Base-by-base conservation (phyloP, 495 filamentous ascomycete genomes). In the Penicillium steckii region DNA sequence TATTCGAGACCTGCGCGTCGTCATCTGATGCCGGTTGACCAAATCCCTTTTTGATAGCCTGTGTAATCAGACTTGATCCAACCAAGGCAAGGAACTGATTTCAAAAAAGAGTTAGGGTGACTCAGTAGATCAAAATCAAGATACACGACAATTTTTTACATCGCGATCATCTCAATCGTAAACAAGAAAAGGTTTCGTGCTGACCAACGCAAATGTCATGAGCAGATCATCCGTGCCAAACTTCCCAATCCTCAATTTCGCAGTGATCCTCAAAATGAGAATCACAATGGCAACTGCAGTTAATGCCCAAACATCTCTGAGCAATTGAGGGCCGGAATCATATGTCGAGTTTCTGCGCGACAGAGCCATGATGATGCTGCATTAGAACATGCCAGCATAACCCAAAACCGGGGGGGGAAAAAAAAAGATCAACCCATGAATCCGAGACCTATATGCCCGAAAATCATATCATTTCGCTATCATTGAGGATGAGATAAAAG, bases 191-290 rank as follows among this genome's bases (percentile, higher is more conserved):
- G 26, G 35, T 47, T 43, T 26, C 21, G 13, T 40, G 46, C 65
- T 64, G 50, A 68, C 65, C 57, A 68, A 49, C 24, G 65, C 60
- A 35, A 50, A 64, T 15, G 27, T 52, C 60, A 64, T 64, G 2
- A 68, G 49, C 9, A 57, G n/a, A 53, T 68, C 65, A 55, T 68
- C 65, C 29, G 43, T 29, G 3, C 52, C 65, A 27, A 66, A 52
- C 26, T 66, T 68, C 21, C 45, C 15, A 6, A 68, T 59, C 23
- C 55, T 55, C 15, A 55, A 50, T 49, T 68, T 68, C 18, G 65
- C 63, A 41, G 38, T 13, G 19, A 68, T 35, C 38, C 65, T 61
- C 30, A 68, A 45, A 17, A 46, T 27, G 13, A 66, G 21, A 0
- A 60, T 37, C 8, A 64, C 0, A 43, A 60, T 60, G 2, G 56